phyloP scores from a whole-genome alignment of 495 filamentous ascomycete species.

The Neurospora sp. region DNA sequence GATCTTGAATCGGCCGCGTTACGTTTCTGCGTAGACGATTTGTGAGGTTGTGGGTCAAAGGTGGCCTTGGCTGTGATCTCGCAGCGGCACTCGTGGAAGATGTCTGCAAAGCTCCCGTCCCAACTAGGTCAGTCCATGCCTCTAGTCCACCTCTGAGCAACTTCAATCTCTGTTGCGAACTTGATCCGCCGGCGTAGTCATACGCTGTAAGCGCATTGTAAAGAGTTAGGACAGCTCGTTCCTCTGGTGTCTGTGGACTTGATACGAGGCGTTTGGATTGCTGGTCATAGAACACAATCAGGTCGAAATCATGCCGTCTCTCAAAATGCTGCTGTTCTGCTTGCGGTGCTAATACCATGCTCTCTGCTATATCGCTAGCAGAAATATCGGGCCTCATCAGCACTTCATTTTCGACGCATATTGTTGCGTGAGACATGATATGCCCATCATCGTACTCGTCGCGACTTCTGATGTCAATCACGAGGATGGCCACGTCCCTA shows the following conservation, averaged over 20 bases:
- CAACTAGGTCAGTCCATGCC: slow-evolving; percentile 73
- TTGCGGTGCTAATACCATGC: slow-evolving; percentile 68
- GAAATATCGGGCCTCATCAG: slow-evolving; percentile 64
- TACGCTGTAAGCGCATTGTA: slow-evolving; percentile 75
- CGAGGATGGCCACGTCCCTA: slow-evolving; percentile 50
- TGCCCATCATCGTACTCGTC: slow-evolving; percentile 81
- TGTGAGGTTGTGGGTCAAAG: slow-evolving; percentile 8
- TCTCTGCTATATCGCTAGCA: slow-evolving; percentile 72
- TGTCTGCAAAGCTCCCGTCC: slow-evolving; percentile 50
- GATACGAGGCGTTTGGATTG: slow-evolving; percentile 37
- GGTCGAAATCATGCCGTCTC: slow-evolving; percentile 65
- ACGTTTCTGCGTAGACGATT: slow-evolving; percentile 14
- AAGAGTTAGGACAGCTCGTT: slow-evolving; percentile 55
- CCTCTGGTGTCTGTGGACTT: slow-evolving; percentile 32
- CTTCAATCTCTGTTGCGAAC: slow-evolving; percentile 52
- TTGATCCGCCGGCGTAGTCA: slow-evolving; percentile 50
- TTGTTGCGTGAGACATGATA: slow-evolving; percentile 66
- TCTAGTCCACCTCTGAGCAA: slow-evolving; percentile 74
- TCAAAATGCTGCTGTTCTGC: slow-evolving; percentile 64
- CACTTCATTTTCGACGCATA: slow-evolving; percentile 84
- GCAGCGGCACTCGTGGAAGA: slow-evolving; percentile 11
- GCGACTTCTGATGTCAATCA: slow-evolving; percentile 79
- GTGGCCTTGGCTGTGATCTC: slow-evolving; percentile 4
- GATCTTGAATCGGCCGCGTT: slow-evolving; percentile 20
- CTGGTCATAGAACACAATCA: slow-evolving; percentile 87